phyloP scores from a whole-genome alignment of 306 rosid species.

The Dryas drummondii region DNA sequence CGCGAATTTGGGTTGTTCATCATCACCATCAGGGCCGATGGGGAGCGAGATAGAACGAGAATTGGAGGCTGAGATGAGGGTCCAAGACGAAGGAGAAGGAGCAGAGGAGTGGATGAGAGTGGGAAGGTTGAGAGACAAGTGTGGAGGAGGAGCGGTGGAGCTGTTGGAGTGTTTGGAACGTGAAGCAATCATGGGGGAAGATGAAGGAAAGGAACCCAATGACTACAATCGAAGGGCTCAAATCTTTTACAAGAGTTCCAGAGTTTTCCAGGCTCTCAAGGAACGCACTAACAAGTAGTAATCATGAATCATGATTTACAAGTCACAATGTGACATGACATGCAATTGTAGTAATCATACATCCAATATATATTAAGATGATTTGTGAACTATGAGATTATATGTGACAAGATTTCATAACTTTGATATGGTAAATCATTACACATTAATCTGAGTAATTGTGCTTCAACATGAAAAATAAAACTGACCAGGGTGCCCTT shows the following conservation, averaged over 20 bases:
- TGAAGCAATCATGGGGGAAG: conserved; percentile 90
- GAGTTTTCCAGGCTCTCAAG: conserved; percentile 73
- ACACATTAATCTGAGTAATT: no score
- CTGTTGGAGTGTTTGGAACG: conserved; percentile 68
- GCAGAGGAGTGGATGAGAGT: conserved; percentile 32
- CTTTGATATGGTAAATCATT: no score
- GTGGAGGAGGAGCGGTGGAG: conserved; percentile 61
- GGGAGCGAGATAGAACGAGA: conserved; percentile 42
- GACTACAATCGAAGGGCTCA: conserved; percentile 80
- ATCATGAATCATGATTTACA: no score
- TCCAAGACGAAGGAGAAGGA: conserved; percentile 3
- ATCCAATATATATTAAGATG: no score
- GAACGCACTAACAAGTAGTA: conserved; percentile 14
- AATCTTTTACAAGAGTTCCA: conserved; percentile 61
- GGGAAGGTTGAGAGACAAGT: conserved; percentile 41
- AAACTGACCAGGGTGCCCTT: no score
- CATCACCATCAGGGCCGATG: conserved; percentile 13
- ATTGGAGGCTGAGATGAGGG: conserved; percentile 42
- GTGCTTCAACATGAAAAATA: no score
- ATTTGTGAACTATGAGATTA: no score
- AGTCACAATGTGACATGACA: no score
- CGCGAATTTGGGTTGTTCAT: conserved; percentile 19
- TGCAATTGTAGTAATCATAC: no score
- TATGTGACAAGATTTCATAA: no score
- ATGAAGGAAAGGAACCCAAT: conserved; percentile 61